A percentile compares a stretch with the other conserved stretches of the same genome.
phyloP scores from a whole-genome alignment of 257 asterid genomes.

The Nicotiana noctiflora region DNA sequence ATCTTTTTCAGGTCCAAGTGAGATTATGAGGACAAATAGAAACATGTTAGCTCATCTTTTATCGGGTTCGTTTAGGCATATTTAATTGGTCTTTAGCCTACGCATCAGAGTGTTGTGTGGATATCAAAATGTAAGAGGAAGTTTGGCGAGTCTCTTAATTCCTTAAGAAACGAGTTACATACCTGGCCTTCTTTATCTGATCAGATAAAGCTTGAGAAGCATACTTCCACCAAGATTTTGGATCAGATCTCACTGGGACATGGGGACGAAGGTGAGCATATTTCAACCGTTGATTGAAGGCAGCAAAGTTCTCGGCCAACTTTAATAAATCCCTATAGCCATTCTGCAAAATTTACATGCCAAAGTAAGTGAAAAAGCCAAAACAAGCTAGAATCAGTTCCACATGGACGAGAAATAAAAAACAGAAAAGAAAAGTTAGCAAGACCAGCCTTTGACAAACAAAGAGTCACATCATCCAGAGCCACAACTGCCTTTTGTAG shows the following conservation, averaged over 20 bases:
- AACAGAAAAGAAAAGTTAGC: not conserved
- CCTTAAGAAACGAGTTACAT: slow-evolving; percentile 7
- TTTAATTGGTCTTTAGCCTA: not conserved
- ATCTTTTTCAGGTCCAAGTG: no score
- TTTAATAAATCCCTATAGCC: slow-evolving; percentile 81
- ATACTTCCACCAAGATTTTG: slow-evolving; percentile 95
- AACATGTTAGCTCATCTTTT: not conserved
- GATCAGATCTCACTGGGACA: slow-evolving; percentile 50
- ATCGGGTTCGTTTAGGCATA: not conserved
- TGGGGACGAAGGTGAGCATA: slow-evolving; percentile 89
- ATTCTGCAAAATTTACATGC: slow-evolving; percentile 41
- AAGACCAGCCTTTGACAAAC: slow-evolving; percentile 77
- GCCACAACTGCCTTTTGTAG: slow-evolving; percentile 72
- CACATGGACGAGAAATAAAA: not conserved
- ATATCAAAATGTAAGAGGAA: not conserved
- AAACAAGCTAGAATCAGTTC: not conserved
- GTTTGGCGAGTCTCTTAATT: not conserved
- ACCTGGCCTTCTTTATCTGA: slow-evolving; percentile 83
- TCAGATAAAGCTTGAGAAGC: slow-evolving; percentile 70
- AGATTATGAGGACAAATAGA: not conserved
- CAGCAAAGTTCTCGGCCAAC: slow-evolving; percentile 87
- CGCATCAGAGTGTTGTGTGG: not conserved
- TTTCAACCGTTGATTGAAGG: slow-evolving; percentile 83
- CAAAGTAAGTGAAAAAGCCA: not conserved
- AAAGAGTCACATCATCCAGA: slow-evolving; percentile 89